These are phyloP conservation scores for Fonsecaea pugnacius DNA, from an alignment of 2,329 filamentous ascomycete genomes.

Conservation along the genomic window DNA sequence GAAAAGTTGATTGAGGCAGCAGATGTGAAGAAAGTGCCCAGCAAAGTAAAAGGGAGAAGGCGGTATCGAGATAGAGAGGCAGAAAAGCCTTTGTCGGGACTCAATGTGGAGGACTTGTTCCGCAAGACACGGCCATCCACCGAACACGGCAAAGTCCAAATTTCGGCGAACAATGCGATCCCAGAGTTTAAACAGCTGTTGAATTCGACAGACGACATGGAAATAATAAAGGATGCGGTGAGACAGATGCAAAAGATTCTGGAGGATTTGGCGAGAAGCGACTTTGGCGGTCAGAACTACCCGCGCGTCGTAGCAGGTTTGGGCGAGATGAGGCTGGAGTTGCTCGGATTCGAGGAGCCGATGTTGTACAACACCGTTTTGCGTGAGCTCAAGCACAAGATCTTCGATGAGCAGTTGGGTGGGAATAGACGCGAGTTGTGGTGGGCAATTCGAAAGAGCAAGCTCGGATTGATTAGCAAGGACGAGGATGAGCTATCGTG, in stretches of 20 bases:
- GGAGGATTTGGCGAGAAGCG: slow-evolving; percentile 68
- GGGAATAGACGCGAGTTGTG: slow-evolving; percentile 83
- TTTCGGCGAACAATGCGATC: slow-evolving; percentile 74
- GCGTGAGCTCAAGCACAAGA: slow-evolving; percentile 69
- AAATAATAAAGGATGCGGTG: slow-evolving; percentile 67
- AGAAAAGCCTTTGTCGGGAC: slow-evolving; percentile 83
- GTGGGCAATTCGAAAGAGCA: slow-evolving; percentile 70
- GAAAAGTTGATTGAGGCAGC: slow-evolving; percentile 69
- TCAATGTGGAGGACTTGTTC: slow-evolving; percentile 84
- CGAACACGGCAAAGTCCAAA: slow-evolving; percentile 43
- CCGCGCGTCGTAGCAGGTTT: slow-evolving; percentile 75
- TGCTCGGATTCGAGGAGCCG: slow-evolving; percentile 76
- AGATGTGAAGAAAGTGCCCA: slow-evolving; percentile 85
- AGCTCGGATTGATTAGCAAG: slow-evolving; percentile 68
- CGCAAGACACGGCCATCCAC: slow-evolving; percentile 55
- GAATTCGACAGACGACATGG: slow-evolving; percentile 61
- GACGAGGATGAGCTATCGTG: slow-evolving; percentile 18
- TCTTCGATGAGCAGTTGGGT: slow-evolving; percentile 71
- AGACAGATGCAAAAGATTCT: slow-evolving; percentile 77
- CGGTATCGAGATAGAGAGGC: slow-evolving; percentile 69
- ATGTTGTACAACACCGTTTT: slow-evolving; percentile 76
- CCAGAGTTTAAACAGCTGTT: slow-evolving; percentile 88
- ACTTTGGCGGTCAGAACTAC: slow-evolving; percentile 76
- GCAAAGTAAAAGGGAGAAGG: slow-evolving; percentile 75
- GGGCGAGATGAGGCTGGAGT: slow-evolving; percentile 75